phyloP scores from a whole-genome alignment of 208 protist genomes.

The Crithidia fasciculata region DNA sequence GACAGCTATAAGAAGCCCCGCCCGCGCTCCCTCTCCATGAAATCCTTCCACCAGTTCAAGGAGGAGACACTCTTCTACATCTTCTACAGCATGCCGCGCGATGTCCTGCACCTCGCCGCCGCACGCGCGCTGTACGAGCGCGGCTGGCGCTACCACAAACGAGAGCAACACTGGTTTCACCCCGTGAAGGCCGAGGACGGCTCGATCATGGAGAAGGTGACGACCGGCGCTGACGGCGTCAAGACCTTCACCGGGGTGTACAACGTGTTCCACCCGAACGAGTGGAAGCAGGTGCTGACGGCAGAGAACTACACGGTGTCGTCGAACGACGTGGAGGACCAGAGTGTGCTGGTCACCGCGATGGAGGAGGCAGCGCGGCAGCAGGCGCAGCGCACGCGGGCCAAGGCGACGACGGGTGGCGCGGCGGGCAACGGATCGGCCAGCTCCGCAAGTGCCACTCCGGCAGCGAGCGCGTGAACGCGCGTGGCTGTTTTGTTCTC shows the following conservation, averaged over 20 bases:
- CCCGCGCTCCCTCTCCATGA: conserved; percentile 75
- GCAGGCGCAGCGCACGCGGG: conserved; percentile 36
- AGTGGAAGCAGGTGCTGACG: conserved; percentile 59
- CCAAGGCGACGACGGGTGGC: conserved; percentile 17
- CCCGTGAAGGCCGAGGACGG: conserved; percentile 31
- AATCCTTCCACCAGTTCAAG: conserved; percentile 90
- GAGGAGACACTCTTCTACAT: conserved; percentile 98
- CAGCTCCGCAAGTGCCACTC: conserved; percentile 9
- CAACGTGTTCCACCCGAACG: conserved; percentile 73
- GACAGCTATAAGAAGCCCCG: conserved; percentile 83
- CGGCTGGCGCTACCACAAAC: conserved; percentile 92
- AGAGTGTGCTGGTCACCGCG: conserved; percentile 45
- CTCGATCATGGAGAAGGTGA: conserved; percentile 23
- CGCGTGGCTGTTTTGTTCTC: not conserved
- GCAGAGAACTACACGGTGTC: conserved; percentile 50
- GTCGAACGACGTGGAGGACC: conserved; percentile 53
- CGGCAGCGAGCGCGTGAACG: conserved; percentile 9
- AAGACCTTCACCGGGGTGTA: conserved; percentile 38
- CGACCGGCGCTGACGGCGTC: conserved; percentile 15
- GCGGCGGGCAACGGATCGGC: conserved; percentile 22
- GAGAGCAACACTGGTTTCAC: conserved; percentile 72
- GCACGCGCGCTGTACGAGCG: conserved; percentile 92
- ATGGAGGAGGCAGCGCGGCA: conserved; percentile 53
- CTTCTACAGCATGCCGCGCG: conserved; percentile 98
- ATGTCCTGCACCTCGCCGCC: conserved; percentile 95